Evolutionary conservation across 2,329 filamentous ascomycete genomes (phyloP).

Genomic region (Pseudocercospora macadamiae): DNA sequence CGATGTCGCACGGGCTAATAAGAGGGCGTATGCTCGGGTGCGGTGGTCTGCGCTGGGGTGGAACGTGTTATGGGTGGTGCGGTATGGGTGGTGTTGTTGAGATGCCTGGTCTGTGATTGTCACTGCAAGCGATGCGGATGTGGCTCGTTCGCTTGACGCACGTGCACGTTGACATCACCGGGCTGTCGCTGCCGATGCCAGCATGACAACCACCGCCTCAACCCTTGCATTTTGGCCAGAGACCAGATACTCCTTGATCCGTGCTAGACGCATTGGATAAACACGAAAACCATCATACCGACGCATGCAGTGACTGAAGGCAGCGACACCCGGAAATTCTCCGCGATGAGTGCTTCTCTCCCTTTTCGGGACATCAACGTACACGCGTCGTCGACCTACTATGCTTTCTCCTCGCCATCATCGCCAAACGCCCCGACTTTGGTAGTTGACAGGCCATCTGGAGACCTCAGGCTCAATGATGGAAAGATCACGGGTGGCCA

Average conservation of each 20-base stretch:
- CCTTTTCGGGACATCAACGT: constrained; percentile 98
- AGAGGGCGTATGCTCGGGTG: too few relatives aligned
- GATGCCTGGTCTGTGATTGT: not conserved
- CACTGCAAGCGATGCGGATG: too few relatives aligned
- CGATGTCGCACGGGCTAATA: not conserved
- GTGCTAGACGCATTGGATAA: not conserved
- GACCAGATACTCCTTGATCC: not conserved
- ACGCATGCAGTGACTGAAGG: not conserved
- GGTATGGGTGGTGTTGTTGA: not conserved
- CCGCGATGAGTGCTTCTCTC: constrained; percentile 55
- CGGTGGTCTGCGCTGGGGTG: too few relatives aligned
- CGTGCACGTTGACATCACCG: too few relatives aligned
- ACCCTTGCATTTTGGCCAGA: not conserved
- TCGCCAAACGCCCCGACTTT: constrained; percentile 86
- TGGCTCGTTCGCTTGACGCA: too few relatives aligned
- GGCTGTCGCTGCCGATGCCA: constrained; percentile 11
- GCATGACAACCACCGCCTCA: not conserved
- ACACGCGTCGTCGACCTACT: constrained; percentile 86
- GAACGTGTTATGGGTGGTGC: not conserved
- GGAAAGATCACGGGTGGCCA: constrained; percentile 74
- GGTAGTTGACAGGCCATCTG: constrained; percentile 87
- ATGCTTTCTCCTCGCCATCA: constrained; percentile 95
- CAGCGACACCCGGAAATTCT: not conserved
- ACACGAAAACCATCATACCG: not conserved
- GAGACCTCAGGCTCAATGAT: constrained; percentile 84